Base-by-base conservation (phyloP, 2,329 filamentous ascomycete species). In the Ophiosphaerella korrae region DNA sequence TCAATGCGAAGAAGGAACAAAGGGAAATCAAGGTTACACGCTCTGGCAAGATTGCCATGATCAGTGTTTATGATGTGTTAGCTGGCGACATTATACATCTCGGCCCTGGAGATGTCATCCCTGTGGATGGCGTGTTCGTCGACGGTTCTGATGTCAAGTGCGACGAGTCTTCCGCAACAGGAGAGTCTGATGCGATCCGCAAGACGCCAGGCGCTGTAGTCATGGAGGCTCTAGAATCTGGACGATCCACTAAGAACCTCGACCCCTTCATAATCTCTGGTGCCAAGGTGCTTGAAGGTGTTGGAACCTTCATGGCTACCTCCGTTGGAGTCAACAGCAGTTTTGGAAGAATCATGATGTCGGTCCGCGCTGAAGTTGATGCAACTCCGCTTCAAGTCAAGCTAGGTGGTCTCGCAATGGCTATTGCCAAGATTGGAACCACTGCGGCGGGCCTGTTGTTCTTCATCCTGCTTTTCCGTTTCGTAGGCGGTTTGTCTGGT, bases 141-240 rank as follows among this genome's bases (percentile, higher is more conserved):
- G 78, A 81, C 9, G 85, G 85, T 5, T 82, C 87, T 55, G 82
- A 83, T 41, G 72, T 89, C 46, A 84, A 86, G 69, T 90, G 87
- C 61, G 87, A 90, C 59, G 88, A 90, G 65, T 89, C 86, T 1
- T 88, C 86, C 8, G 85, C 85, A 1, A 90, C 87, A 3, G 88
- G 88, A 57, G 87, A 90, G 68, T 89, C 86, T 0, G 87, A 90
- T 63, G 81, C 86, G 31, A 81, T 89, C 66, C 85, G 84, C 68
- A 90, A 90, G 74, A 83, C 80, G 0, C 70, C 77, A 5, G 86
- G 81, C 11, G 78, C 84, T 14, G 81, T 84, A 53, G 84, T 85
- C 33, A 85, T 81, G 74, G 74, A 80, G 34, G 76, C 78, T 3
- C 77, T 88, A 24, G 75, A 82, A 42, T 77, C 79, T 7, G 79